Evolutionary conservation across 441 rosid species (phyloP), one percentile per base, ranked within the genome.

Genomic region (Breynia disticha): DNA sequence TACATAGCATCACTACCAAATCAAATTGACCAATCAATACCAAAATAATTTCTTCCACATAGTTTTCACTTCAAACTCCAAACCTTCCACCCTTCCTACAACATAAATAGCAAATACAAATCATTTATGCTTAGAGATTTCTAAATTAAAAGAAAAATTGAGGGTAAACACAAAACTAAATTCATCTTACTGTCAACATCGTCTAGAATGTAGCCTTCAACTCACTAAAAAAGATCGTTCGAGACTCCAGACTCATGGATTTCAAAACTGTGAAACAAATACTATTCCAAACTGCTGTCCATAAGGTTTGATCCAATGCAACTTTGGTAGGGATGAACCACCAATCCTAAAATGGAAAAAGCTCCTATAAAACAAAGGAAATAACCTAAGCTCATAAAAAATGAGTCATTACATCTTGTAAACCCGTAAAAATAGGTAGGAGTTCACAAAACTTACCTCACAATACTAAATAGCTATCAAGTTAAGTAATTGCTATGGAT

Each of bases 271-370:
- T 58, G 64, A 19, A 91, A 65, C 87, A 91, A 43, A 91, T 80
- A 73, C 95, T 87, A 63, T 87, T 91, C 98, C 98, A 91, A 73
- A 71, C 46, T 52, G 95, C 84, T 11, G 98, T 67, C 98, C 98
- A 86, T 9, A 68, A 72, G 5, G 98, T 87, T 70, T 91, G 96
- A 67, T 91, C 96, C 44, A 87, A 87, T 4, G 50, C 94, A 11
- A 84, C 94, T 77, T 86, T 87, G 2, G 60, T 94, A 56, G 95
- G 96, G 71, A 91, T 94, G 60, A 82, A 89, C 98, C 96, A 91
- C 98, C 96, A 91, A 48, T 72, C 94, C 60, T 76, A 76, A 22
- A 78, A 83, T 19, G 96, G 98, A 52, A 91, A 75, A 60, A 91
- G 93, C 64, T 63, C 82, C 89, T 85, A 65, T 17, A 64, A 46